phyloP scores from a whole-genome alignment of 1,139 yeast species.

The Torulaspora pretoriensis region DNA sequence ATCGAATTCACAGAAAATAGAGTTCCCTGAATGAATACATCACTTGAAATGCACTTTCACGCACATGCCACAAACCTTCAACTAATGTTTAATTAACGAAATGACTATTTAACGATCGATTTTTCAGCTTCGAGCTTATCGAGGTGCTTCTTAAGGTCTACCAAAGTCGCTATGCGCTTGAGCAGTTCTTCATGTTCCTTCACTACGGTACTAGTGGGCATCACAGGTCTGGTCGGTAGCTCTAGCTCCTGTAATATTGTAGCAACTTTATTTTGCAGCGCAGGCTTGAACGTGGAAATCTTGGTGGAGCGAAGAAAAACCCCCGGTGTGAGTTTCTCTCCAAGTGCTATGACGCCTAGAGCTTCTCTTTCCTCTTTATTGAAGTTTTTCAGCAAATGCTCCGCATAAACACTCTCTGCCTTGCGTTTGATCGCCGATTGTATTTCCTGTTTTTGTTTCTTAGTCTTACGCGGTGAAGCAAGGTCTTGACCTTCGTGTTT shows the following conservation, averaged over 20 bases:
- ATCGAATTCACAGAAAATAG: background rate
- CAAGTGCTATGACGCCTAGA: slow-evolving; percentile 78
- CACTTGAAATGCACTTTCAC: too few species aligned
- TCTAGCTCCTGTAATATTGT: slow-evolving; percentile 76
- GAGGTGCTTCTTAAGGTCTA: slow-evolving; percentile 81
- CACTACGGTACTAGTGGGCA: slow-evolving; percentile 83
- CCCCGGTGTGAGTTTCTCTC: slow-evolving; percentile 59
- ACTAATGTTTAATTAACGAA: too few species aligned
- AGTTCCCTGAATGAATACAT: too few species aligned
- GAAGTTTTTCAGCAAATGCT: slow-evolving; percentile 47
- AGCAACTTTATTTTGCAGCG: slow-evolving; percentile 72
- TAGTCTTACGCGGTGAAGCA: slow-evolving; percentile 30
- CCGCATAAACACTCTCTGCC: slow-evolving; percentile 35
- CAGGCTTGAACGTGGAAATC: slow-evolving; percentile 56
- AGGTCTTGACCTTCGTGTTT: slow-evolving; percentile 21
- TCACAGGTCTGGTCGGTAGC: slow-evolving; percentile 70
- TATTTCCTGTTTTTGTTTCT: slow-evolving; percentile 35
- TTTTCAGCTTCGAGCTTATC: slow-evolving; percentile 86
- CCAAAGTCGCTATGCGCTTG: slow-evolving; percentile 63
- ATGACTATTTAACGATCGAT: slow-evolving; percentile 45
- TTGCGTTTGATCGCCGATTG: slow-evolving; percentile 34
- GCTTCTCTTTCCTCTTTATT: slow-evolving; percentile 79
- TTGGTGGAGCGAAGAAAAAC: slow-evolving; percentile 75
- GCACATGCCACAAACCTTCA: too few species aligned
- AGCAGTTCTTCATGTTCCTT: slow-evolving; percentile 74